These are phyloP conservation scores for Coemansia aciculifera DNA, from an alignment of 192 early-diverging fungal genomes.

Conservation along the genomic window DNA sequence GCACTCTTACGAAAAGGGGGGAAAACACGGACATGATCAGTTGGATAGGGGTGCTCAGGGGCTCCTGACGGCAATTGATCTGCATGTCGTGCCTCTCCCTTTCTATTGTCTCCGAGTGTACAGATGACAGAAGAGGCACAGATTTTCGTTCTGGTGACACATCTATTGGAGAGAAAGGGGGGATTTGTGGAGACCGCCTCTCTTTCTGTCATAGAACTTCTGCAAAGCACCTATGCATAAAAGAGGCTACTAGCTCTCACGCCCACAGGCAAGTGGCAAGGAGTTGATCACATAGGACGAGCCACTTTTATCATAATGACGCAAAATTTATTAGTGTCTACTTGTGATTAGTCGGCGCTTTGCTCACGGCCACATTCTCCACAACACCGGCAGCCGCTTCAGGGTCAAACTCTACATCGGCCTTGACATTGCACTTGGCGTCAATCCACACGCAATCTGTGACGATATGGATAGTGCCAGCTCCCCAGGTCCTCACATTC, in stretches of 20 bases:
- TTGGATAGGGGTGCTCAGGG: constrained; percentile 24
- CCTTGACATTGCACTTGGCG: constrained; percentile 41
- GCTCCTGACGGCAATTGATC: constrained; percentile 10
- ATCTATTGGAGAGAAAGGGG: neutral
- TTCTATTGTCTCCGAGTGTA: neutral
- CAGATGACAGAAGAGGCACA: neutral
- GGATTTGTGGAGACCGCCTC: neutral
- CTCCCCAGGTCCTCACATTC: constrained; percentile 24
- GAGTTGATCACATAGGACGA: neutral
- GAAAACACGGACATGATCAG: neutral
- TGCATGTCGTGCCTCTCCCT: neutral
- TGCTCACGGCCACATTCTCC: neutral
- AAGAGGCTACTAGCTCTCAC: neutral
- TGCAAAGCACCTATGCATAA: neutral
- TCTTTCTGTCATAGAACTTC: neutral
- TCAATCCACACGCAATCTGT: constrained; percentile 26
- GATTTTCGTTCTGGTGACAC: neutral
- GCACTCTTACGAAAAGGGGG: neutral
- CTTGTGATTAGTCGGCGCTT: too few relatives aligned
- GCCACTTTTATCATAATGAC: neutral
- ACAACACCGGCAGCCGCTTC: constrained; percentile 9
- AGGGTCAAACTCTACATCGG: constrained; percentile 45
- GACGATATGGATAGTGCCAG: constrained; percentile 28
- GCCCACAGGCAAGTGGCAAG: neutral
- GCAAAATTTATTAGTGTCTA: neutral